Evolutionary conservation across 176 grass and related monocot genomes (phyloP).

Genomic region (Zoysia pacifica): DNA sequence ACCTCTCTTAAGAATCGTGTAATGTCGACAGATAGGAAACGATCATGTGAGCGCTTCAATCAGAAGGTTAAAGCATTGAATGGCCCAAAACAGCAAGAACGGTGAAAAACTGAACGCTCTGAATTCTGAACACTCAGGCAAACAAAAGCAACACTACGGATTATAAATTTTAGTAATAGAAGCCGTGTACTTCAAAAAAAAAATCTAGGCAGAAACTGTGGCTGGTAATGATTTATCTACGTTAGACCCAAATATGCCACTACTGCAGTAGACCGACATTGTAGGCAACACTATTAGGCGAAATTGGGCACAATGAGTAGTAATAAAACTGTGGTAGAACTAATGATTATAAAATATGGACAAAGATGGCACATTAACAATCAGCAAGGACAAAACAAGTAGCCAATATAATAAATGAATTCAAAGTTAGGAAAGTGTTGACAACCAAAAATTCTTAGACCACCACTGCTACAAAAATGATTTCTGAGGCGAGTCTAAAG

Average conservation of each 20-base stretch:
- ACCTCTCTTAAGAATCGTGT: slow-evolving; percentile 54
- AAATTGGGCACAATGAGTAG: slow-evolving; percentile 3
- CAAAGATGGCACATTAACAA: neutral
- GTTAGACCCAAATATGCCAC: neutral
- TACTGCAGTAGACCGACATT: neutral
- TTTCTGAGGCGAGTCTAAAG: too few relatives aligned
- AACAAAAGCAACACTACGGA: neutral
- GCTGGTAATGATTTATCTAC: neutral
- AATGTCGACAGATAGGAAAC: slow-evolving; percentile 60
- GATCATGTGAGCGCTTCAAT: slow-evolving; percentile 10
- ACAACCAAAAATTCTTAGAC: too few relatives aligned
- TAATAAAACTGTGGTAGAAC: neutral
- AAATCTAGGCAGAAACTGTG: neutral
- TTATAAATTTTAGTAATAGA: neutral
- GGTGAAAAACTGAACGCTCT: neutral
- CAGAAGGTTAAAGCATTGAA: neutral
- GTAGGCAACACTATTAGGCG: neutral
- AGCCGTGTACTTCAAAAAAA: neutral
- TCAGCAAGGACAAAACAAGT: neutral
- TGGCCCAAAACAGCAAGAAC: neutral
- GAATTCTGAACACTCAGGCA: slow-evolving; percentile 4
- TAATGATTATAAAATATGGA: neutral
- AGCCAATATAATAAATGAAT: neutral
- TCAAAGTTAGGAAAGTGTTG: too few relatives aligned
- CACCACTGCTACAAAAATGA: too few relatives aligned